Evolutionary conservation across 2,329 filamentous ascomycete species (phyloP).

Genomic region (Aspergillus aculeatinus): DNA sequence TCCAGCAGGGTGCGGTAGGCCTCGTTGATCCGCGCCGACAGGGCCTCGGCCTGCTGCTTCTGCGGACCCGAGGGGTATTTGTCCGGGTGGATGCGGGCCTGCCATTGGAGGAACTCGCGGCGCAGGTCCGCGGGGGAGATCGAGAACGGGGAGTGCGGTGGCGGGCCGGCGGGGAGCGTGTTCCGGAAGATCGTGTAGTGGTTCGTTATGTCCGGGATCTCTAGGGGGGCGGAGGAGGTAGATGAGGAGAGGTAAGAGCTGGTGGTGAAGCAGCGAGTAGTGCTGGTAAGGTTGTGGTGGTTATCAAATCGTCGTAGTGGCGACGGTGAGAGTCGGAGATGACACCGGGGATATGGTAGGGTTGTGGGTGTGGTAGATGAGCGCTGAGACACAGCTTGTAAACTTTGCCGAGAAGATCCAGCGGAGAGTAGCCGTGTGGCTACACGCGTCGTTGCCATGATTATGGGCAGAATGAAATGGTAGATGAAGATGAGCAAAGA

Average conservation of each 20-base stretch:
- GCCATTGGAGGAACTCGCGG: slow-evolving; percentile 81
- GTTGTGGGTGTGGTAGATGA: neutral
- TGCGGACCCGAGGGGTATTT: slow-evolving; percentile 49
- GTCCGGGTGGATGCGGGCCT: slow-evolving; percentile 54
- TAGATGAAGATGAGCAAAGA: neutral
- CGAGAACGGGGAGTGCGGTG: slow-evolving; percentile 72
- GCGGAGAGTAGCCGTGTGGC: neutral
- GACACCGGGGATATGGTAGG: neutral
- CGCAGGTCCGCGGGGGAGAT: slow-evolving; percentile 71
- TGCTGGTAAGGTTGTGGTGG: neutral
- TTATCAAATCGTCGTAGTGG: neutral
- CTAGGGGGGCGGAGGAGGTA: slow-evolving; percentile 3
- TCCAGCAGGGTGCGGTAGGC: slow-evolving; percentile 82
- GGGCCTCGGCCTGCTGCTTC: slow-evolving; percentile 67
- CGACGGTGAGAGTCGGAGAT: slow-evolving; percentile 2
- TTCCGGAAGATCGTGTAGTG: slow-evolving; percentile 88
- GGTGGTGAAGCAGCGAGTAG: neutral
- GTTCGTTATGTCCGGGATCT: slow-evolving; percentile 49
- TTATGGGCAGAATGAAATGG: neutral
- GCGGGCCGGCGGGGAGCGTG: slow-evolving; percentile 73
- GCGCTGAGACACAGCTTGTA: slow-evolving; percentile 12
- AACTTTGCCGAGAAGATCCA: neutral
- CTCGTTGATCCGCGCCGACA: slow-evolving; percentile 83
- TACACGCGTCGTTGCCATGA: neutral
- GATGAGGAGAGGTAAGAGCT: slow-evolving; percentile 23